Evolutionary conservation across 495 filamentous ascomycete species (phyloP).

Genomic region (Friedmanniomyces endolithicus): DNA sequence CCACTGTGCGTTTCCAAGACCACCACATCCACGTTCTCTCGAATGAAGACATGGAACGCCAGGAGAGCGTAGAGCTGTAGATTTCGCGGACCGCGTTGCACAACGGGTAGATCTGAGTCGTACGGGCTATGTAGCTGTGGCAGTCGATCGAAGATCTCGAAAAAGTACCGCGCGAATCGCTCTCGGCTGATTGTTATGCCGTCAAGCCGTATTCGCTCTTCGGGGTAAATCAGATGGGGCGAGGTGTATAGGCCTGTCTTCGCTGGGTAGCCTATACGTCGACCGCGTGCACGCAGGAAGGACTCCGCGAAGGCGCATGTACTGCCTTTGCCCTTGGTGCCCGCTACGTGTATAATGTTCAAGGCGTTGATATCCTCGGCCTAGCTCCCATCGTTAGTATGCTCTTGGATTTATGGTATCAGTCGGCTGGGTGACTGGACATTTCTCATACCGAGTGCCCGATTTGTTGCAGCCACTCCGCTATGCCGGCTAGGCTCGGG

Average conservation of each 20-base stretch:
- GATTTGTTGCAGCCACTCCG: constrained; percentile 15
- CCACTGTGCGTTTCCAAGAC: constrained; percentile 20
- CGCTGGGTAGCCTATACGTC: constrained; percentile 15
- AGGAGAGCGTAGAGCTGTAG: constrained; percentile 35
- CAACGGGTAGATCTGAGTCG: not conserved
- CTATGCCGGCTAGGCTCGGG: constrained; percentile 19
- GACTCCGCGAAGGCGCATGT: constrained; percentile 38
- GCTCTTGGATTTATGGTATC: too few species aligned
- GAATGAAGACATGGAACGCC: constrained; percentile 21
- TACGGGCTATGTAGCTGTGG: not conserved
- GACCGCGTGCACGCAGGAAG: constrained; percentile 28
- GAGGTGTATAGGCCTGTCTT: constrained; percentile 25
- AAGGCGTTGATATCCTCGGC: constrained; percentile 15
- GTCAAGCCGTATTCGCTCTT: constrained; percentile 24
- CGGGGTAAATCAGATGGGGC: constrained; percentile 15
- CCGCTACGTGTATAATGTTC: constrained; percentile 38
- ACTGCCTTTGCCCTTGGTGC: constrained; percentile 43
- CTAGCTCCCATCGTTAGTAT: not conserved
- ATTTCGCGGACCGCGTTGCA: constrained; percentile 37
- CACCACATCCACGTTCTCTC: constrained; percentile 20
- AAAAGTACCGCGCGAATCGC: constrained; percentile 21
- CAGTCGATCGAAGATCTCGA: constrained; percentile 16
- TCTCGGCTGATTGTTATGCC: constrained; percentile 10
- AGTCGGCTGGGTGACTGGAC: not conserved
- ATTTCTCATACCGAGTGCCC: constrained; percentile 8